Base-by-base conservation (phyloP, 768 basidiomycete species). In the Exsudoporus frostii region DNA sequence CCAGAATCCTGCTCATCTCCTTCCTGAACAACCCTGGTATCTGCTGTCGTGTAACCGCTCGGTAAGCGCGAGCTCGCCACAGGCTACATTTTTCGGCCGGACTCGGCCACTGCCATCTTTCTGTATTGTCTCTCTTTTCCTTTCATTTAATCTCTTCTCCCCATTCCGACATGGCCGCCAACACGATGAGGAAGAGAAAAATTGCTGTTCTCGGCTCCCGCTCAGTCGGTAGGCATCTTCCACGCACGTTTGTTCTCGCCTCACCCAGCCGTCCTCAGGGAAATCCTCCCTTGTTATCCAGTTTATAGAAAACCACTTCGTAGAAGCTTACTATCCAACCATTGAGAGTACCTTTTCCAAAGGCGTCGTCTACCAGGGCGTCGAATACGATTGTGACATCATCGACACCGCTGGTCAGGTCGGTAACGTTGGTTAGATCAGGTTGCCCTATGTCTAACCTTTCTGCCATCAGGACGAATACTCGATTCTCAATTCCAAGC, bases 331-430 rank as follows among this genome's bases (percentile, higher is more conserved):
- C 76, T 94, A 92, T 74, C 96, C 96, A 36, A 98, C 94, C 46
- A 96, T 96, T 66, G 95, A 98, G 72, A 84, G 79, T 60, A 92
- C 88, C 13, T 89, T 86, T 70, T 79, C 84, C 47, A 97, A 96
- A 79, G 85, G 79, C 54, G 84, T 98, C 65, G 81, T 79, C 53
- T 88, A 90, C 76, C 91, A 90, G 51, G 95, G 94, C 45, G 79
- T 86, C 30, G 92, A 95, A 65, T 98, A 94, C 65, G 88, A 93
- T 55, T 95, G 94, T 73, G 93, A 96, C 73, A 95, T 98, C 74
- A 92, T 98, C 63, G 96, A 98, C 71, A 96, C 93, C 58, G 96
- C 96, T 46, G 96, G 96, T 27, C 96, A 98, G 84, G 94, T 92
- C 51, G 59, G 82, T 68, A 37, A 7, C 49, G 38, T 38, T 34